Conservation (phyloP, 257 asterid genomes). For the Solanum chmielewskii region DNA sequence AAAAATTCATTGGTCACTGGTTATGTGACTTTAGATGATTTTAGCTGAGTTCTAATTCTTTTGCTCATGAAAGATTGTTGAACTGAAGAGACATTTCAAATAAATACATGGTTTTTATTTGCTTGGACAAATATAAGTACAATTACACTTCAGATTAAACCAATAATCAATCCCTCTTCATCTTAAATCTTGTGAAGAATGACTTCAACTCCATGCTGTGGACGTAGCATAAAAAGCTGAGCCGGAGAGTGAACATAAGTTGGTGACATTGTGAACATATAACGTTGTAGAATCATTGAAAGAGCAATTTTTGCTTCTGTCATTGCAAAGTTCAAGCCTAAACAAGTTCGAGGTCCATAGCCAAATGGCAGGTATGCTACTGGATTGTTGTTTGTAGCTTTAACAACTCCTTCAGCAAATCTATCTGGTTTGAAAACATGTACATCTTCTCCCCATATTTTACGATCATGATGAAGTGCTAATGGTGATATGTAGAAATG, state of each 20-base stretch:
- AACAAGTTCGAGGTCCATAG: constrained; percentile 58
- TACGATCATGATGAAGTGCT: constrained; percentile 48
- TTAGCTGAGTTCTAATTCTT: too few species aligned
- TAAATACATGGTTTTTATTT: neutral
- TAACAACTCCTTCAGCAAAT: constrained; percentile 26
- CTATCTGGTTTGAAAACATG: constrained; percentile 45
- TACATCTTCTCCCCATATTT: constrained; percentile 62
- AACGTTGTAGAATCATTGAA: constrained; percentile 54
- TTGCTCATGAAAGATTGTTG: neutral
- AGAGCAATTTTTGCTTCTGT: constrained; percentile 43
- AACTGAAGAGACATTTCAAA: neutral
- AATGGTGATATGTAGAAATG: constrained; percentile 41
- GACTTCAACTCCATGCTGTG: constrained; percentile 45
- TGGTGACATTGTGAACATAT: constrained; percentile 33
- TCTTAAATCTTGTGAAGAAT: constrained; percentile 28
- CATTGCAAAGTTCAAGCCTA: constrained; percentile 48
- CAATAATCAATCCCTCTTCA: neutral
- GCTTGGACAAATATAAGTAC: neutral
- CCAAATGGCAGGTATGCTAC: constrained; percentile 57
- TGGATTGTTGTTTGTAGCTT: constrained; percentile 31
- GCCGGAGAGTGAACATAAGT: constrained; percentile 44
- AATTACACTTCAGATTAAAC: too few species aligned
- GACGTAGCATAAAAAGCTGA: constrained; percentile 44
- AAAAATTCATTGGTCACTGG: neutral
- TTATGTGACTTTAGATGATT: neutral